Base-by-base conservation (phyloP, 768 basidiomycete species). In the Leucosporidium yakuticum region DNA sequence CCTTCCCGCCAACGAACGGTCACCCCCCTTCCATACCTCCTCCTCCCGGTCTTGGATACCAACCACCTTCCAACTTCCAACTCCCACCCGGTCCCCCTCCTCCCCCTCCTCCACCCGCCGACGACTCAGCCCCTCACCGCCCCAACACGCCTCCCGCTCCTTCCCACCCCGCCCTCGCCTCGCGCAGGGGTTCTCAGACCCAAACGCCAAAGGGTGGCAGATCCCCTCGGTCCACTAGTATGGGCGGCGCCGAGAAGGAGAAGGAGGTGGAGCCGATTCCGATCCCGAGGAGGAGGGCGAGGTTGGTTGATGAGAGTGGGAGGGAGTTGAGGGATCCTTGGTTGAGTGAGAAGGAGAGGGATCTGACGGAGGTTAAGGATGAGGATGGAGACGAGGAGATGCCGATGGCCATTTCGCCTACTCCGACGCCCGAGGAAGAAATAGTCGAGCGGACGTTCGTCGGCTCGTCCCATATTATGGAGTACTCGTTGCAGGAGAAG, bases 401-500 rank as follows among this genome's bases (percentile, higher is more conserved):
- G 39, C 11, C 11, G 39, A 8, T 44, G 11, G 39, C 39, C 39
- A 15, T 44, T 15, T 44, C 20, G 34, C 64, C 8, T 62, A 69
- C 48, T 14, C 31, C 32, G 70, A 61, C 39, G 60, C 57, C 19
- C 47, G 53, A 19, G 36, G 53, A 44, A 15, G 39, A 44, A 8
- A 2, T 44, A 54, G 73, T 64, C 19, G 58, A 36, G 25, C 66
- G 67, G 36, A 57, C 55, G 17, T 78, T 79, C 58, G 48, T 66
- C 36, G 80, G 80, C 0, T 74, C 73, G 1, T 77, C 77, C 23
- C 71, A 81, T 64, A 84, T 93, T 70, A 80, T 80, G 21, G 89
- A 90, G 71, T 97, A 96, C 77, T 85, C 87, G 64, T 82, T 87
- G 20, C 87, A 88, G 51, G 88, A 87, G 4, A 96, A 97, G 79